Conservation (phyloP, 371 early-diverging fungal species). For the Rhizomucor pusillus region DNA sequence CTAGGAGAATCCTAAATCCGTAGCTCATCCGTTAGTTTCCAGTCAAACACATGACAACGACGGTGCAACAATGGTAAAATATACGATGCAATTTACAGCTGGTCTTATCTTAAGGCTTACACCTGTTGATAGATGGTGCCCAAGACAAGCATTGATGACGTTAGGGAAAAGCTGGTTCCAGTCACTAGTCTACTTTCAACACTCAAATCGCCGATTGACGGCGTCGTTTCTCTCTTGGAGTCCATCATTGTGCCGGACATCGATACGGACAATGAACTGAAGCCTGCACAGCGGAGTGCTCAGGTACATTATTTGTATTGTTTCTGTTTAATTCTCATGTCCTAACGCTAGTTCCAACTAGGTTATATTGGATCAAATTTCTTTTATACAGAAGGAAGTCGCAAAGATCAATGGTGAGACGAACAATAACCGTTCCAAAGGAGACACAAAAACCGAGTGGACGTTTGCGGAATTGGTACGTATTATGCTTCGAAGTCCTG, state of each 20-base stretch:
- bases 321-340: constrained; percentile 1
- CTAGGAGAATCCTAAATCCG: too few species aligned
- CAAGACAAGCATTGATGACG: background rate
- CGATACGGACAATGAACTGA: constrained; percentile 41
- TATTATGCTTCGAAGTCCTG: too few species aligned
- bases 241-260: constrained; percentile 39
- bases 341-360: constrained; percentile 9
- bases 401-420: constrained; percentile 7
- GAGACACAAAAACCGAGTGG: background rate
- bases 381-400: constrained; percentile 7
- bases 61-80: background rate
- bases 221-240: constrained; percentile 33
- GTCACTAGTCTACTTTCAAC: background rate
- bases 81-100: too few species aligned
- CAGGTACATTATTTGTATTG: constrained; percentile 19
- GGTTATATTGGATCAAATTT: too few species aligned
- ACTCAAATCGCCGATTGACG: constrained; percentile 26
- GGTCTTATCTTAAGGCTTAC: background rate
- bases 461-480: constrained; percentile 25
- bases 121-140: constrained; percentile 5
- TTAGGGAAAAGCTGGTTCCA: constrained; percentile 2
- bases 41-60: background rate
- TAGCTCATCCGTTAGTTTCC: too few species aligned
- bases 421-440: background rate
- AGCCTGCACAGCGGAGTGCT: constrained; percentile 41